Base-by-base conservation (phyloP, 1,284 basidiomycete species). In the Cystobasidium slooffiae region DNA sequence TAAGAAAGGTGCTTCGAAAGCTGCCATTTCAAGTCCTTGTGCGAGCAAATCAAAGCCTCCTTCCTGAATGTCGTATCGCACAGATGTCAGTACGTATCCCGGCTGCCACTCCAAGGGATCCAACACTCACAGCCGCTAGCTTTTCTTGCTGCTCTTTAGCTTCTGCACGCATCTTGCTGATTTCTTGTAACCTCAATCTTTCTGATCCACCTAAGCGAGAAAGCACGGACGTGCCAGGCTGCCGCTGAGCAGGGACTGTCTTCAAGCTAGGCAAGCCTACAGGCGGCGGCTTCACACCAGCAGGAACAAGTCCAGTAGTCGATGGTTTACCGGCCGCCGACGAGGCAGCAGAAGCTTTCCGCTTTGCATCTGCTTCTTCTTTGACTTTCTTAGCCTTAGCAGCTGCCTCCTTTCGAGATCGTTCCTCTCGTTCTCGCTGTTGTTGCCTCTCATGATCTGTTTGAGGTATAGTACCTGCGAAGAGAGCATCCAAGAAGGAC, bases 11-110 rank as follows among this genome's bases (percentile, higher is more conserved):
- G 46, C 43, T 24, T 73, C 70, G 14, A 73, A 53, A 37, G 62
- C 63, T 22, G 52, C 63, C 70, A 73, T 73, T 43, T 73, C 70
- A 12, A 73, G n/a, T 9, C 70, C 63, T 66, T 73, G 70, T 20
- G 62, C 37, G 9, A 73, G 70, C 41, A 73, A 47, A 37, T 73
- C 70, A 24, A 73, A 73, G 6, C 70, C 70, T 53, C 70, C 70
- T 24, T 59, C 69, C 69, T 72, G 56, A 44, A 12, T 7, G 46
- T 18, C n/a, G 6, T 4, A 18, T 44, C 46, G 24, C 31, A 31
- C 31, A 68, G 24, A 39, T 16, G 22, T n/a, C 41, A 22, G 24
- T 10, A 41, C 20, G 37, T 39, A 37, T 5, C 64, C 24, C 39
- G 43, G 18, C n/a, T 47, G 37, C 12, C 22, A 10, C 22, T 20